Conservation (phyloP, 108 stramenopile species). For the Nitzschia sp. region DNA sequence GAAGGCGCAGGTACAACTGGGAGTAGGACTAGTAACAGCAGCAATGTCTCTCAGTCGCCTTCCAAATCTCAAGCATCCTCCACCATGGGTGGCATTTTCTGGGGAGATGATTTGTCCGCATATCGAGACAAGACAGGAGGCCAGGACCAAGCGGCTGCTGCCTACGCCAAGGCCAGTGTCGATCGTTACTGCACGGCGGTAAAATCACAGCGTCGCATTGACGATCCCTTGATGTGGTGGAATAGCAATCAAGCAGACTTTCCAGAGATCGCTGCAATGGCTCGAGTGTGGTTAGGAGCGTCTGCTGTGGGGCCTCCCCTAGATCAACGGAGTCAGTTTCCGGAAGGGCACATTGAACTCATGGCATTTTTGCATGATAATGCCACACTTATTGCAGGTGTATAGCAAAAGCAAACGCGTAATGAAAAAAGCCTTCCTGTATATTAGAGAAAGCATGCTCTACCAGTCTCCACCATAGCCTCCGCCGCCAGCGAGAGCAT, state of each 20-base stretch:
- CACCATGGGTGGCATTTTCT: conserved; percentile 43
- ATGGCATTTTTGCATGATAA: conserved; percentile 27
- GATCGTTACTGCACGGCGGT: conserved; percentile 26
- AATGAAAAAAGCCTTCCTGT: background rate
- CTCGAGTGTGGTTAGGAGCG: conserved; percentile 26
- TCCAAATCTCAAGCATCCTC: conserved; percentile 3
- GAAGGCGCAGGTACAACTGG: background rate
- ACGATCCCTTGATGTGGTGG: conserved; percentile 40
- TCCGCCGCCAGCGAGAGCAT: conserved; percentile 86
- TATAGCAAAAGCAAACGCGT: too few species aligned
- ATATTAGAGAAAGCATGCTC: background rate
- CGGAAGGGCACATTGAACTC: conserved; percentile 8
- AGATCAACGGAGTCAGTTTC: background rate
- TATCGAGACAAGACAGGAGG: background rate
- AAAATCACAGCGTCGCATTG: conserved; percentile 28
- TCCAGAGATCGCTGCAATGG: conserved; percentile 26
- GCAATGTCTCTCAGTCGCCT: background rate
- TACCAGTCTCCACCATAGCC: conserved; percentile 93
- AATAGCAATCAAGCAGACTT: conserved; percentile 22
- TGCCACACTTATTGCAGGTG: background rate
- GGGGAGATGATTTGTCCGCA: conserved; percentile 16
- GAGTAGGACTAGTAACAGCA: background rate
- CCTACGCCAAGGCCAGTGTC: conserved; percentile 14
- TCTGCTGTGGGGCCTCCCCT: background rate
- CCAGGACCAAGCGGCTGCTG: background rate